Percentiles rank a stretch among this genome's conserved stretches.
phyloP scores from a whole-genome alignment of 371 early-diverging fungal species.

The Polyrhizophydium stewartii region DNA sequence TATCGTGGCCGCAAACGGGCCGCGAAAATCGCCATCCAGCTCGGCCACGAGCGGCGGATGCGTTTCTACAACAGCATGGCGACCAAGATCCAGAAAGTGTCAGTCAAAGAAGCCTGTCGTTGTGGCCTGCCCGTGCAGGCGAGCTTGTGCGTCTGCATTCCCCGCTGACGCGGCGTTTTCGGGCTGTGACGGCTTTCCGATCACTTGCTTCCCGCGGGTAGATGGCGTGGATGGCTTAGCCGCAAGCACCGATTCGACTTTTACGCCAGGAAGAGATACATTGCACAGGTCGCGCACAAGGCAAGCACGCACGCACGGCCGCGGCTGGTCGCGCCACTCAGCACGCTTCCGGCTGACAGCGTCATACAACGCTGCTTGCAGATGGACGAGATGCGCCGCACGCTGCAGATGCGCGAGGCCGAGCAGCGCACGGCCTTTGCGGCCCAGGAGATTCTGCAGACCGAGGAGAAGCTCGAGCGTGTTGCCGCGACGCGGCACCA shows the following conservation, averaged over 20 bases:
- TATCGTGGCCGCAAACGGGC: conserved; percentile 12
- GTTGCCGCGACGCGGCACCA: conserved; percentile 33
- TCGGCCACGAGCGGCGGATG: conserved; percentile 9
- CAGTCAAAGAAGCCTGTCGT: conserved; percentile 3
- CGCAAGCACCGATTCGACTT: conserved; percentile 34
- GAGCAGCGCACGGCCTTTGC: conserved; percentile 6
- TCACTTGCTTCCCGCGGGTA: conserved; percentile 1
- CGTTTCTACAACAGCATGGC: conserved; percentile 22
- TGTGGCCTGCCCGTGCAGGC: neutral
- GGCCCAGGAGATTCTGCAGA: neutral
- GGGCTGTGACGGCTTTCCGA: no score
- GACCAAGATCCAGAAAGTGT: conserved; percentile 36
- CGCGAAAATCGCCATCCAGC: conserved; percentile 8
- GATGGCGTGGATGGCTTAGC: conserved; percentile 34
- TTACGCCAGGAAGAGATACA: conserved; percentile 27
- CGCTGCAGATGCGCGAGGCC: conserved; percentile 11
- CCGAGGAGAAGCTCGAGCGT: conserved; percentile 9
- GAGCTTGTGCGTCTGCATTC: neutral
- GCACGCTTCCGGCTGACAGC: no score
- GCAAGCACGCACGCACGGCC: conserved; percentile 4
- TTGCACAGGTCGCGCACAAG: conserved; percentile 17
- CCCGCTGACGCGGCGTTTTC: no score
- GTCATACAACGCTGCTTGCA: neutral
- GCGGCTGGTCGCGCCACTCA: no score
- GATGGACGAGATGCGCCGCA: conserved; percentile 22